These are phyloP conservation scores for Alternaria sp. DNA, from an alignment of 2,329 filamentous ascomycete species.

Conservation along the genomic window DNA sequence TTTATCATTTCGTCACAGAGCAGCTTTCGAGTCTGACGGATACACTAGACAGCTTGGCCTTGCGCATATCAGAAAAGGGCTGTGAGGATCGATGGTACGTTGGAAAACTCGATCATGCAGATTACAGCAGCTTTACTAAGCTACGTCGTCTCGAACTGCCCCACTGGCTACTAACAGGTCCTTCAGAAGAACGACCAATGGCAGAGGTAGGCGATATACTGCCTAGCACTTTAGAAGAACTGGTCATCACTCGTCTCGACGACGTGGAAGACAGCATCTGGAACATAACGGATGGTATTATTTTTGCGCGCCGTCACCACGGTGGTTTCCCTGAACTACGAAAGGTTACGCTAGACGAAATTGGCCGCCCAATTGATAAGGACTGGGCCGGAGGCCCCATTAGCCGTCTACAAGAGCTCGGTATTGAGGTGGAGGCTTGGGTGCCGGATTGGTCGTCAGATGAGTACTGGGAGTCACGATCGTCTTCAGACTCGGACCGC, in stretches of 20 bases:
- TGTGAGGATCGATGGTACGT: not conserved
- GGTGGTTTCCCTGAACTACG: not conserved
- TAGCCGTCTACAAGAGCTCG: not conserved
- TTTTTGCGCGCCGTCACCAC: not conserved
- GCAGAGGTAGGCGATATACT: not conserved
- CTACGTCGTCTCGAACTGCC: not conserved
- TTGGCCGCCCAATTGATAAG: not conserved
- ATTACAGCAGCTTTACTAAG: not conserved
- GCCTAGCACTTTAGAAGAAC: not conserved
- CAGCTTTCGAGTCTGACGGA: not conserved
- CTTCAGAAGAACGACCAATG: not conserved
- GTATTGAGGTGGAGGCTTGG: not conserved
- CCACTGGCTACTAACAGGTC: not conserved
- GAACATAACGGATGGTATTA: not conserved
- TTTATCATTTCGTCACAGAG: not conserved
- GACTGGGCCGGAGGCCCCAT: not conserved
- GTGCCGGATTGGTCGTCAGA: not conserved
- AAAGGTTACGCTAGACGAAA: not conserved
- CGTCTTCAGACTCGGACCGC: not conserved
- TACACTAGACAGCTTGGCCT: not conserved
- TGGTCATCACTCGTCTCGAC: not conserved
- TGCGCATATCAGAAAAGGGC: not conserved
- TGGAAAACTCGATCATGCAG: not conserved
- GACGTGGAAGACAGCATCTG: not conserved
- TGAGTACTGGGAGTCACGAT: not conserved